A percentile compares a stretch with the other conserved stretches of the same genome.
Conservation (phyloP, 78 protist species). For the Planoprotostelium fungivorum region DNA sequence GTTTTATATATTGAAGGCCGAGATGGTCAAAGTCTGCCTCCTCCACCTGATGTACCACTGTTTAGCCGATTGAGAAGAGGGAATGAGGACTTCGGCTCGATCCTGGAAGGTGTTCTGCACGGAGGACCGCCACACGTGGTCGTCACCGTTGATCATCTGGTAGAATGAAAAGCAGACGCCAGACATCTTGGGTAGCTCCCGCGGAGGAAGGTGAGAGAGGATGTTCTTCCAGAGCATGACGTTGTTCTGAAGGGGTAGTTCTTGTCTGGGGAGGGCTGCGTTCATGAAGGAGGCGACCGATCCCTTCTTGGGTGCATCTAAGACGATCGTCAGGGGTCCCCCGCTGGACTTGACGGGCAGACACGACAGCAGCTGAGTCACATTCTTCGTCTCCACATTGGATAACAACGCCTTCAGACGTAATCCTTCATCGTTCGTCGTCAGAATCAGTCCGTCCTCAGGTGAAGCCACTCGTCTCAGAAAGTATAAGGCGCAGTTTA, state of each 20-base stretch:
- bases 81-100: background rate
- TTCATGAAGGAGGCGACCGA: background rate
- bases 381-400: background rate
- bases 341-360: background rate
- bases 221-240: background rate
- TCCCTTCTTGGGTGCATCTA: background rate
- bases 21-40: background rate
- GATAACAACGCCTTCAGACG: background rate
- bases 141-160: background rate
- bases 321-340: background rate
- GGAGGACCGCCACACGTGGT: background rate
- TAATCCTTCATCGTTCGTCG: background rate
- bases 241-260: background rate
- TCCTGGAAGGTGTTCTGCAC: background rate
- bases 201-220: background rate
- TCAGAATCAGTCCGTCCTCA: background rate
- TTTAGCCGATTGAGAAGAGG: background rate
- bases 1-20: background rate
- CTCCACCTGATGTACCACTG: background rate
- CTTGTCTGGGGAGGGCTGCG: background rate
- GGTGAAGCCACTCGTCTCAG: background rate
- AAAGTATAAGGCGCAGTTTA: background rate
- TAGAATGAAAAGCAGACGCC: background rate
- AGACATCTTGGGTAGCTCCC: background rate
- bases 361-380: background rate